Base-by-base conservation (phyloP, 1,284 basidiomycete genomes). In the Coriolopsis trogii region DNA sequence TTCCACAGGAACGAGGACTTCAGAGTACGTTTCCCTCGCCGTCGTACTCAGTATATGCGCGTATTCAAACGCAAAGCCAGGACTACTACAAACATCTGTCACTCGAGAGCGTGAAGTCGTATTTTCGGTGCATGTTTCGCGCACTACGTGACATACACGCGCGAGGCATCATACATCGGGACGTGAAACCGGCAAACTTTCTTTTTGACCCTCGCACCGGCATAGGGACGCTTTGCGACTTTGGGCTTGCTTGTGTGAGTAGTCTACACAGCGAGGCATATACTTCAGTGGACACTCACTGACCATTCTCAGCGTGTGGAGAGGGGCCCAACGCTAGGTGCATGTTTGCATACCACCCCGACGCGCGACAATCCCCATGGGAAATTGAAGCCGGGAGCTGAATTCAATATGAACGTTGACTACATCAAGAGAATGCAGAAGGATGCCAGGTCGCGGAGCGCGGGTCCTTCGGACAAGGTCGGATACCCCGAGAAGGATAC, bases 121-220 rank as follows among this genome's bases (percentile, higher is more conserved):
- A 99, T 74, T 89, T 99, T 63, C 85, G 88, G 34, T 95, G 91
- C 67, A 84, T 99, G 67, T 88, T 99, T 68, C 87, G 91, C 18
- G 95, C 93, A 1, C 71, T 99, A 46, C 85, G 89, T 44, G 94
- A 96, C 62, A 89, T 93, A 20, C 97, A 99, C 67, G 74, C 84
- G n/a, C 79, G 92, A 42, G 85, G 82, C 6, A 90, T 99, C 64
- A 91, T 99, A 43, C 96, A 99, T 72, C 92, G 96, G 30, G 96
- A 99, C 70, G 93, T 99, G 64, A 99, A 99, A 68, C 97, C 96
- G 15, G 96, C 96, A 55, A 99, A 99, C 71, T 99, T 99, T 67
- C 80, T 99, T 28, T 99, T 92, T 69, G 93, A 99, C 69, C 88
- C 93, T 26, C 81, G 81, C 38, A 89, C 87, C 4, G 89, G 90